A percentile compares a stretch with the other conserved stretches of the same genome.
Evolutionary conservation across 768 basidiomycete species (phyloP).

Genomic region (Hericium rajendrae): DNA sequence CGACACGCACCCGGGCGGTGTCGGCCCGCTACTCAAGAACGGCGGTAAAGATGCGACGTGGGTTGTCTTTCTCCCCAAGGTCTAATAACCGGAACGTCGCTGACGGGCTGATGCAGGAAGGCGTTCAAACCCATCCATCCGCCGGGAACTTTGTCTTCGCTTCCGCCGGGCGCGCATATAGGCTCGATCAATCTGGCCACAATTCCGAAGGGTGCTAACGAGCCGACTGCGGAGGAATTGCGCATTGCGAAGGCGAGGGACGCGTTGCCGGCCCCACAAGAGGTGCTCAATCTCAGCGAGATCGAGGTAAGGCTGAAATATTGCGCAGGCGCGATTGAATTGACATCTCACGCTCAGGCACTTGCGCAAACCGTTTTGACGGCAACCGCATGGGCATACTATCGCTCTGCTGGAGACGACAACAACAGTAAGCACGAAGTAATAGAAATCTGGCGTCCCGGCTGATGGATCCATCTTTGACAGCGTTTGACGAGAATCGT

Average conservation of each 20-base stretch:
- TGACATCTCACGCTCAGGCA: conserved; percentile 6
- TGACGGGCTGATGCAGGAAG: conserved; percentile 9
- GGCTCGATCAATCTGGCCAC: conserved; percentile 21
- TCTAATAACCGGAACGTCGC: background rate
- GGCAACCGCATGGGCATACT: conserved; percentile 22
- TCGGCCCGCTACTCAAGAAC: conserved; percentile 78
- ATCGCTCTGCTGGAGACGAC: conserved; percentile 21
- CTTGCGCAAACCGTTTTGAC: conserved; percentile 19
- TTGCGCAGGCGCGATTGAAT: background rate
- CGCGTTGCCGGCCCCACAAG: conserved; percentile 16
- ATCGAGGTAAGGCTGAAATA: conserved; percentile 16
- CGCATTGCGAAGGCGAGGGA: conserved; percentile 17
- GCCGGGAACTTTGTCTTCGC: conserved; percentile 12
- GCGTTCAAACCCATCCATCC: conserved; percentile 13
- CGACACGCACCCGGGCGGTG: conserved; percentile 45
- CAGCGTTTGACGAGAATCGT: conserved; percentile 17
- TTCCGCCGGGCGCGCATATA: conserved; percentile 18
- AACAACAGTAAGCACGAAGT: conserved; percentile 12
- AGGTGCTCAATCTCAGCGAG: conserved; percentile 21
- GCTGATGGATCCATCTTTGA: background rate
- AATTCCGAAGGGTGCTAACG: conserved; percentile 9
- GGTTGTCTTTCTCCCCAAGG: conserved; percentile 16
- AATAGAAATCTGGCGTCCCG: background rate
- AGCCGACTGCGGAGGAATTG: conserved; percentile 20
- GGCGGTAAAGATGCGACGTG: conserved; percentile 87